These are phyloP conservation scores for Cryptococcus sp. DNA, from an alignment of 1,284 basidiomycete species.

Conservation along the genomic window DNA sequence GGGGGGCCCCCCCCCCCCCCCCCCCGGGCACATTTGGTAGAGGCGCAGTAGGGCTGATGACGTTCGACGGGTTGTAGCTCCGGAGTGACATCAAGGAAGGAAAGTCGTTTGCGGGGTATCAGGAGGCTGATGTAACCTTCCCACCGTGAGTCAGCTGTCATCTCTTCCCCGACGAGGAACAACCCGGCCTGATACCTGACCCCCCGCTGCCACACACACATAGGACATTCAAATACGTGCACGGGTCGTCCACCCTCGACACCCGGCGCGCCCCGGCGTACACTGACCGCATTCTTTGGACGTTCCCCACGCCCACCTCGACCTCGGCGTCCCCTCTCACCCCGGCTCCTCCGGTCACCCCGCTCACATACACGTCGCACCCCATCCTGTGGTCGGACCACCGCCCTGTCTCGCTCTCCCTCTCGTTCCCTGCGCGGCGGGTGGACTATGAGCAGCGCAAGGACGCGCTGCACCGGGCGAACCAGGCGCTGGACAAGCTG, in stretches of 20 bases:
- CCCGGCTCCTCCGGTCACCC: constrained; percentile 46
- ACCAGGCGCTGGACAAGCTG: constrained; percentile 49
- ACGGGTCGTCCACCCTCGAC: constrained; percentile 39
- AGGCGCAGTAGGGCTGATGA: no score
- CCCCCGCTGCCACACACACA: neutral
- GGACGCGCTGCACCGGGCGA: constrained; percentile 46
- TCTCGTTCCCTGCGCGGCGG: constrained; percentile 21
- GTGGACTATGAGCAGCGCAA: constrained; percentile 30
- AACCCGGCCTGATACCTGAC: constrained; percentile 2
- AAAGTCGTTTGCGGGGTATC: constrained; percentile 38
- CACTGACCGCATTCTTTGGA: constrained; percentile 40
- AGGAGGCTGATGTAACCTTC: constrained; percentile 35
- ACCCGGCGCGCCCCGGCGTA: constrained; percentile 40
- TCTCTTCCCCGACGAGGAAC: no score
- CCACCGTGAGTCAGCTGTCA: constrained; percentile 30
- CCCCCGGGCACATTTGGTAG: neutral
- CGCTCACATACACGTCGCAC: constrained; percentile 43
- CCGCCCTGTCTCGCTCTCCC: constrained; percentile 34
- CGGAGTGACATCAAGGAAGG: constrained; percentile 29
- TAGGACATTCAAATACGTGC: constrained; percentile 46
- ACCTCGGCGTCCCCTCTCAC: constrained; percentile 34
- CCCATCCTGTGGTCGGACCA: constrained; percentile 46
- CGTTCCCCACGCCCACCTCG: constrained; percentile 5
- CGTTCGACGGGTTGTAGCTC: constrained; percentile 21
- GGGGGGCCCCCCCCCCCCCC: neutral